Evolutionary conservation across 2,329 filamentous ascomycete genomes (phyloP), one percentile per base, ranked within the genome.

Genomic region (Macrophomina tecta): DNA sequence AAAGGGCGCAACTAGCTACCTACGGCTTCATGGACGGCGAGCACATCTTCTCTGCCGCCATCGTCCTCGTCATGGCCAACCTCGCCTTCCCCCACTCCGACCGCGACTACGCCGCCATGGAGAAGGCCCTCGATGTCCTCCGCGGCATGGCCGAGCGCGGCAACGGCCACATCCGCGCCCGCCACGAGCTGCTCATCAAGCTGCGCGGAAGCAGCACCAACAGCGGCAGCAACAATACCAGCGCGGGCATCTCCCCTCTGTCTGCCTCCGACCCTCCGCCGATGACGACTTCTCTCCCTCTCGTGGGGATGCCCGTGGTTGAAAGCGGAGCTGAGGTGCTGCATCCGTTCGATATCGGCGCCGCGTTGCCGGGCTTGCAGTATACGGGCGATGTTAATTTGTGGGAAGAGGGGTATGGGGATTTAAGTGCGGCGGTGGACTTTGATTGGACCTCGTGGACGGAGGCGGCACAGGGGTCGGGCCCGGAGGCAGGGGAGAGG

Each of bases 11-110:
- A 18, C 18, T 6, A 67, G 83, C 85, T 23, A 87, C 84, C 0
- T 87, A 85, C 70, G 85, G 85, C 30, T 87, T 85, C 71, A 84
- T 87, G 77, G 85, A 87, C 67, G 82, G 83, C 16, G 85, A 87
- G 68, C 85, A 87, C 70, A 80, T 82, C 30, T 86, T 87, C 70
- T 85, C 83, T 0, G 84, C 85, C 1, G 81, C 84, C 11, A 80
- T 87, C 11, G 79, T 86, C 2, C 79, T 87, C 5, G 82, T 86
- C 30, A 85, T 87, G 81, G 82, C 85, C 23, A 85, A 84, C 71
- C 81, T 82, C 9, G 81, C 84, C 1, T 86, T 87, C 66, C 84
- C 84, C 0, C 72, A 76, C 34, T 80, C 82, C 61, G 71, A 78
- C 6, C 72, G 75, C 28, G 83, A 82, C 70, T 76, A 45, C 23